Evolutionary conservation across 2,329 filamentous ascomycete genomes (phyloP), one percentile per base, ranked within the genome.

Genomic region (Proliferodiscus dingleyae): DNA sequence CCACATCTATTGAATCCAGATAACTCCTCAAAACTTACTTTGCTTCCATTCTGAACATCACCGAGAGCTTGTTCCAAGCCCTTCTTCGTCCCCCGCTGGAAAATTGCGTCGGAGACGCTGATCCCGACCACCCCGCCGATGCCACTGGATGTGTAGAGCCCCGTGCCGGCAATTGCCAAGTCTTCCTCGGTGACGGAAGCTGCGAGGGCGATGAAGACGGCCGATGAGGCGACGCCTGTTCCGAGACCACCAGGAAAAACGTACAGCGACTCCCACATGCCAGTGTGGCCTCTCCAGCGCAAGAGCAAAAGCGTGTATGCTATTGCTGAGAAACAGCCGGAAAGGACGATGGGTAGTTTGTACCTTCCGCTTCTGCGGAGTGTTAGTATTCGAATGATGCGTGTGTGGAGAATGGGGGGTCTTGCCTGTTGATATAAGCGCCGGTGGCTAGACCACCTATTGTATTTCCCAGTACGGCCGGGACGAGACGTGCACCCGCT

Each of bases 381-480:
- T 10, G 24, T 41, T 41, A 43, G 39, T 21, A 13, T n/a, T 15
- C 26, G 22, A 4, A 6, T 22, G 10, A 15, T 13, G 13, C 10
- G 22, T 23, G 11, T 19, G 16, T n/a, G n/a, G n/a, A n/a, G n/a
- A n/a, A n/a, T 19, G 39, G 18, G 16, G 8, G 10, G 5, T 9
- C n/a, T 11, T 15, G 42, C 24, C 71, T 75, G 39, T 21, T 33
- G 6, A 21, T 11, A 23, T n/a, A 13, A n/a, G 49, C 54, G 0
- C 83, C 83, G 0, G 79, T 72, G 0, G 80, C 29, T 2, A 87
- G 64, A 0, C 80, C 80, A 1, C 81, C 83, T 1, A 79, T 50
- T 0, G 81, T 77, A 53, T 87, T 87, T 0, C 83, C 84, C 0
- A 75, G 63, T 0, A 87, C 81, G 0, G 82, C 79, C 0, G 83